Percentiles rank a stretch among this genome's conserved stretches.
phyloP scores from a whole-genome alignment of 1,139 yeast species.

The Geotrichum histeridarum region DNA sequence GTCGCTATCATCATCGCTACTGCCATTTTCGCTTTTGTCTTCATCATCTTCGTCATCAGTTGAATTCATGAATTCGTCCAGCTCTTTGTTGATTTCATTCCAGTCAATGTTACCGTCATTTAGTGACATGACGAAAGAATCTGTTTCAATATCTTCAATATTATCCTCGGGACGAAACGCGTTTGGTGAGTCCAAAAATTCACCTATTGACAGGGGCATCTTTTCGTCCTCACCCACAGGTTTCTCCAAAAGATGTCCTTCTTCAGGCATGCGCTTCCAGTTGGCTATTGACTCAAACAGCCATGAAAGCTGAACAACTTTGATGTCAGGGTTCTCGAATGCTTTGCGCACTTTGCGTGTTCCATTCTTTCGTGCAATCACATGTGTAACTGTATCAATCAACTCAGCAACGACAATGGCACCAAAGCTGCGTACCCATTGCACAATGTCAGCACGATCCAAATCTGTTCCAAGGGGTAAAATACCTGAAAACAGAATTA shows the following conservation, averaged over 20 bases:
- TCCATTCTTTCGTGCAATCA: conserved; percentile 70
- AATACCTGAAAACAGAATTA: conserved; percentile 77
- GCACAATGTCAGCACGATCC: conserved; percentile 68
- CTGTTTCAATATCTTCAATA: conserved; percentile 31
- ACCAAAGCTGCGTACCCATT: conserved; percentile 91
- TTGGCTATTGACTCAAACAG: conserved; percentile 73
- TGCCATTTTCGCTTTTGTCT: not conserved
- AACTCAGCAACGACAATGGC: conserved; percentile 77
- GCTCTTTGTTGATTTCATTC: conserved; percentile 39
- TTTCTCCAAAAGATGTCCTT: conserved; percentile 51
- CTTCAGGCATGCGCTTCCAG: conserved; percentile 71
- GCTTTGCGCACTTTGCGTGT: conserved; percentile 76
- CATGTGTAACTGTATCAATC: conserved; percentile 75
- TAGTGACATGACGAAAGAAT: conserved; percentile 33
- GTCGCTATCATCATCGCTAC: not conserved
- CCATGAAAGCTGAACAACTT: conserved; percentile 92
- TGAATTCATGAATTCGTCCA: conserved; percentile 37
- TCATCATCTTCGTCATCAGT: conserved; percentile 26
- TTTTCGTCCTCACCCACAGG: conserved; percentile 26
- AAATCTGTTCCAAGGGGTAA: conserved; percentile 72
- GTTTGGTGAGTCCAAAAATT: not conserved
- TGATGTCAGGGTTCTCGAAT: conserved; percentile 42
- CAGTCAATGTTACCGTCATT: conserved; percentile 38
- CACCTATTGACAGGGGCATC: not conserved
- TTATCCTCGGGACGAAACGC: conserved; percentile 36